Base-by-base conservation (phyloP, 2,329 filamentous ascomycete species). In the Paracamarosporium sp. region DNA sequence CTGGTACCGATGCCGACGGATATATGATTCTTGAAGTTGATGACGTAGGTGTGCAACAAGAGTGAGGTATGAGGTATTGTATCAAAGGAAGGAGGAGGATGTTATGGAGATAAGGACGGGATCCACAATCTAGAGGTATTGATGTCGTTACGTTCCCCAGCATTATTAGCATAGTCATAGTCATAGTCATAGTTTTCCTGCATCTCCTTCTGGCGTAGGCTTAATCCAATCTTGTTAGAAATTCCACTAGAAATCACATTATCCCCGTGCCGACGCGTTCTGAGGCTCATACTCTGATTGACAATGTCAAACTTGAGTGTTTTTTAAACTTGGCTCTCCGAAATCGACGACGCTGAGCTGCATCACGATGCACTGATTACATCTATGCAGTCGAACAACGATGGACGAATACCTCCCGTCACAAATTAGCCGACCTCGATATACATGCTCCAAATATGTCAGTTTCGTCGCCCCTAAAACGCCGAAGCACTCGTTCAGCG, bases 1-100 rank as follows among this genome's bases (percentile, higher is more conserved):
- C 61, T 1, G 59, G 65, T 7, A 63, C 64, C 22, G 33, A 64
- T 25, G 53, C 47, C 5, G 60, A 61, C 20, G 66, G 66, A 17
- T 66, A 33, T 30, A 69, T 68, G 63, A 43, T 53, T 13, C 54
- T 61, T 2, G 59, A 67, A 20, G 24, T 64, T 48, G 55, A 56
- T 41, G 55, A 59, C 55, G 50, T 65, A 12, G 38, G 41, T 20
- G 58, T 64, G 43, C 43, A 43, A 41, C 30, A 46, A 35, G 57
- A 48, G 22, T 20, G 35, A 41, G 24, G 17, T 41, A 43, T 40
- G 22, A 40, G 22, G 36, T 20, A 20, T 40, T 40, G 36, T 40
- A 40, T 40, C 8, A 22, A 40, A 22, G 36, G 11, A 4, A 22
- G 1, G 4, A 9, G 17, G 2, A 11, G 17, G 17, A 48, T 20